A percentile compares a stretch with the other conserved stretches of the same genome.
phyloP scores from a whole-genome alignment of 192 early-diverging fungal genomes.

The Dissophora globulifera region DNA sequence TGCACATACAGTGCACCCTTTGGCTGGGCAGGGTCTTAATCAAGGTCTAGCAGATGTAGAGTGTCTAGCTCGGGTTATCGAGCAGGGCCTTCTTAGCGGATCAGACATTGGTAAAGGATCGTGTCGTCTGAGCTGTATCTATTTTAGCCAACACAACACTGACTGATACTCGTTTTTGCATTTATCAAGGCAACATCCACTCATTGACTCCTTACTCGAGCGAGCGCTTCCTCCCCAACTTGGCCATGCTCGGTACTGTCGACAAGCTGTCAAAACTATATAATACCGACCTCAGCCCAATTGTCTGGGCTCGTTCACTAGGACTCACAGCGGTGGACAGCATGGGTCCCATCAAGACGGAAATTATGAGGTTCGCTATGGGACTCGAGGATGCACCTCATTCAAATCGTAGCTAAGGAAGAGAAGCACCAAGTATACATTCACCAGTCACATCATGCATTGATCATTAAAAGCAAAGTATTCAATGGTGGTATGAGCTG shows the following conservation, averaged over 20 bases:
- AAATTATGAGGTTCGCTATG: conserved; percentile 70
- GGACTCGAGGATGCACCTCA: conserved; percentile 50
- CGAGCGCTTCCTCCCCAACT: conserved; percentile 82
- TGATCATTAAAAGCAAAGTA: too few relatives aligned
- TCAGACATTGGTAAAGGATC: conserved; percentile 77
- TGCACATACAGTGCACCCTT: conserved; percentile 94
- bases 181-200: conserved; percentile 66
- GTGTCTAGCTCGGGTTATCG: conserved; percentile 70
- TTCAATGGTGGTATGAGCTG: too few relatives aligned
- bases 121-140: background rate
- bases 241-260: conserved; percentile 85
- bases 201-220: conserved; percentile 83
- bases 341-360: conserved; percentile 72
- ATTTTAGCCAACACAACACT: too few relatives aligned
- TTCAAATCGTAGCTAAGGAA: background rate
- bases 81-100: conserved; percentile 72
- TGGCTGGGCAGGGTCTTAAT: conserved; percentile 97
- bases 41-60: conserved; percentile 90
- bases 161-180: too few relatives aligned
- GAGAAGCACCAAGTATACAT: too few relatives aligned
- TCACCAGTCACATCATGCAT: too few relatives aligned
- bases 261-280: conserved; percentile 88
- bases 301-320: conserved; percentile 77
- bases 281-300: conserved; percentile 66
- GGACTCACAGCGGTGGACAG: conserved; percentile 77